Base-by-base conservation (phyloP, 257 asterid species). In the Nyctanthes arbortristis region DNA sequence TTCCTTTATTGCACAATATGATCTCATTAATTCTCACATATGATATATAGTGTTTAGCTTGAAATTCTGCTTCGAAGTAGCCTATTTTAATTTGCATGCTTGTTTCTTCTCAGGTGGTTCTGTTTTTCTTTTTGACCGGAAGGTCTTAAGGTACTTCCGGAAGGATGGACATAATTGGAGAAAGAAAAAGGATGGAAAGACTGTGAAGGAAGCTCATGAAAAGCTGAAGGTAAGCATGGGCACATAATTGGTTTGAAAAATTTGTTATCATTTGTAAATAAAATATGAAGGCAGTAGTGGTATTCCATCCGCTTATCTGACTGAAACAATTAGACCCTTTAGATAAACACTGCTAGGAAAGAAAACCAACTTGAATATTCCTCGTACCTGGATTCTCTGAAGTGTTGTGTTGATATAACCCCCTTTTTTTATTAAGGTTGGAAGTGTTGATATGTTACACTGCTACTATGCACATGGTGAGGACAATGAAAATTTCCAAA, bases 391-490 rank as follows among this genome's bases (percentile, higher is more conserved):
- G 59, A 27, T 55, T 24, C 16, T 22, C 67, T 43, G 47, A 52
- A 71, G 61, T 66, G 29, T 59, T 45, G 20, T 73, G 40, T 69
- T 74, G 65, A 61, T 79, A 54, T 58, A 34, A 31, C n/a, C n/a
- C n/a, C n/a, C n/a, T n/a, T n/a, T 74, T 62, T 76, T 33, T 72
- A 54, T 78, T 68, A 81, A 93, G 99, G 97, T 93, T 52, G 99
- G 97, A 80, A 93, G 99, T 78, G 79, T 93, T 80, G 99, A 93
- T 74, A 86, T 80, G 96, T 82, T 93, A 75, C 96, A 93, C 80
- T 93, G 99, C 81, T 93, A 93, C 78, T 93, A 93, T 83, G 99
- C 99, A 60, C 99, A 93, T 78, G 99, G 99, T 45, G 99, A 91
- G 83, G 97, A 93, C 27, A 84, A 93, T 61, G 97, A 88, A 78